Percentiles rank a stretch among this genome's conserved stretches.
These are phyloP conservation scores for Eutrema yunnanense DNA, from an alignment of 345 rosid genomes.

Conservation along the genomic window DNA sequence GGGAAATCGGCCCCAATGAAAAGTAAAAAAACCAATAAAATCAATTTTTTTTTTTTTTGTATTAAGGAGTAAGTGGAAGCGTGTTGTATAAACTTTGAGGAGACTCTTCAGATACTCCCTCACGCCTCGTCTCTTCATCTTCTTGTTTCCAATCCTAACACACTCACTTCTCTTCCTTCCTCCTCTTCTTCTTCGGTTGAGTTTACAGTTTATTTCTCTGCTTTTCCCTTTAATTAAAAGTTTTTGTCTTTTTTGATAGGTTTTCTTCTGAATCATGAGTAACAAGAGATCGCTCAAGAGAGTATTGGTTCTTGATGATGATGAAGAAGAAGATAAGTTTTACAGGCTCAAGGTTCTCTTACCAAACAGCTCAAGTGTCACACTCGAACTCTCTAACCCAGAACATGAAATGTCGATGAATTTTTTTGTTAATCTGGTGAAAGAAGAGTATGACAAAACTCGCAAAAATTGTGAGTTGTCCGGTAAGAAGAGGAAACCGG, in stretches of 20 bases:
- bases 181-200: neutral
- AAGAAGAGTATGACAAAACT: constrained; percentile 20
- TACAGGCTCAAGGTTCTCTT: constrained; percentile 44
- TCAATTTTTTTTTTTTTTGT: neutral
- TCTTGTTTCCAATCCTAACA: neutral
- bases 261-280: neutral
- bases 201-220: neutral
- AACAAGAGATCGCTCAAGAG: constrained; percentile 4
- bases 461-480: neutral
- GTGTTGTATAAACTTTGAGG: neutral
- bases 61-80: neutral
- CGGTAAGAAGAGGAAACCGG: neutral
- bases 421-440: constrained; percentile 31
- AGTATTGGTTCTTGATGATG: neutral
- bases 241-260: neutral
- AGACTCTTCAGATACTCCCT: neutral
- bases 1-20: neutral
- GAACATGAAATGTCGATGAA: constrained; percentile 15
- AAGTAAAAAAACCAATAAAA: neutral
- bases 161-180: neutral
- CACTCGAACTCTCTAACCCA: constrained; percentile 20
- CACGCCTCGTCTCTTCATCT: neutral
- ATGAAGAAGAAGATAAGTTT: neutral
- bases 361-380: constrained; percentile 46
- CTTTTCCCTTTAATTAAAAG: neutral